phyloP scores from a whole-genome alignment of 1,139 yeast species.

The Lodderomyces elongisporus region DNA sequence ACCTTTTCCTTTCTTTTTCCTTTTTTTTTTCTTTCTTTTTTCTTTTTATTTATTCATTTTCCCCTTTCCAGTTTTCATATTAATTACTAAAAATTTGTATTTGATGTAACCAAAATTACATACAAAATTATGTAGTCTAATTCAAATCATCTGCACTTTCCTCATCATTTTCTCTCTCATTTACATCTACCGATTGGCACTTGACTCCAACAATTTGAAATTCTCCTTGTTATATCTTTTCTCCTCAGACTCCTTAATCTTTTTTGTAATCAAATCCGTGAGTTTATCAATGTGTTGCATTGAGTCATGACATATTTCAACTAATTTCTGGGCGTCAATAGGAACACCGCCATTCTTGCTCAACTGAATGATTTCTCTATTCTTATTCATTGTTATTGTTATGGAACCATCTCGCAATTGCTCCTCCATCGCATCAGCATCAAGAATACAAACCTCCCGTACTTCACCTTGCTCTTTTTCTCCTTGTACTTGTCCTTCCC shows the following conservation, averaged over 20 bases:
- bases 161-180: background rate
- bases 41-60: no score
- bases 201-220: conserved; percentile 33
- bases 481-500: background rate
- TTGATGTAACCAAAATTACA: no score
- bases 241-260: conserved; percentile 53
- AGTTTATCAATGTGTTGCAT: conserved; percentile 55
- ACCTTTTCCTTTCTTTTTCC: no score
- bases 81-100: no score
- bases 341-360: conserved; percentile 89
- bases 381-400: conserved; percentile 83
- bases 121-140: no score
- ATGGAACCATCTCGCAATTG: conserved; percentile 69
- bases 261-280: conserved; percentile 58
- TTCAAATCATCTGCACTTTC: background rate
- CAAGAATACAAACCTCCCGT: conserved; percentile 55
- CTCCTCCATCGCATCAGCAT: conserved; percentile 78
- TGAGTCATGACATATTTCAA: conserved; percentile 69
- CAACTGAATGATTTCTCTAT: conserved; percentile 85
- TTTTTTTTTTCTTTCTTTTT: no score
- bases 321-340: conserved; percentile 64
- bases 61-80: no score
- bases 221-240: conserved; percentile 27
- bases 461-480: background rate
- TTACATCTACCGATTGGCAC: conserved; percentile 31